A percentile compares a stretch with the other conserved stretches of the same genome.
These are phyloP conservation scores for Solanum bukasovii DNA, from an alignment of 257 asterid genomes.

Conservation along the genomic window DNA sequence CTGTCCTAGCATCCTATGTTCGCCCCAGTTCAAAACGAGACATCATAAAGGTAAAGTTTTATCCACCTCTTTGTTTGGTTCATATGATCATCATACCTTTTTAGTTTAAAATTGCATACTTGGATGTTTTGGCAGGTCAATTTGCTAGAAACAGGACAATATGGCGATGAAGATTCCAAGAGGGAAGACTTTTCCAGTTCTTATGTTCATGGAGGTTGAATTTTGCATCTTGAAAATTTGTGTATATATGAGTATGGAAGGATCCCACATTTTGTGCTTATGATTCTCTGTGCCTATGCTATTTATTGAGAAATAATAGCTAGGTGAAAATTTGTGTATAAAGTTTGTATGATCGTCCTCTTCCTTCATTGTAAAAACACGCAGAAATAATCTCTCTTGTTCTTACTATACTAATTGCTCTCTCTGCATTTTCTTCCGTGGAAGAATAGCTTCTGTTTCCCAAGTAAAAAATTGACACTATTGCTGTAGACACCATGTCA, in stretches of 20 bases:
- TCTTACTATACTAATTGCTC: no score
- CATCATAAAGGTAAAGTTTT: conserved; percentile 45
- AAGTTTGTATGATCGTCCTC: no score
- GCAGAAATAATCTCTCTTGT: no score
- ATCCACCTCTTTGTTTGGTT: not conserved
- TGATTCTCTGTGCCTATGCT: not conserved
- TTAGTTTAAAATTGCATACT: not conserved
- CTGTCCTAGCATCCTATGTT: conserved; percentile 47
- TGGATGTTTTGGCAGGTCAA: conserved; percentile 36
- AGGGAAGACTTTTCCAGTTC: not conserved
- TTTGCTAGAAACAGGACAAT: conserved; percentile 42
- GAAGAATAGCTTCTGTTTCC: no score
- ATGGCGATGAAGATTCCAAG: conserved; percentile 11
- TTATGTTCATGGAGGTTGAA: not conserved
- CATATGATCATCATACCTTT: not conserved
- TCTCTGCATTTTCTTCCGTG: no score
- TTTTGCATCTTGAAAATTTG: not conserved
- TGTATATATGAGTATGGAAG: not conserved
- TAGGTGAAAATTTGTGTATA: no score
- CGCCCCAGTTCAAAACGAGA: conserved; percentile 39
- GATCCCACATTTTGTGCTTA: not conserved
- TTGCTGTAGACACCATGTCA: no score
- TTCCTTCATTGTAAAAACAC: no score
- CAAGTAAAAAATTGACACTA: no score
- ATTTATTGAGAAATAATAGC: no score